These are phyloP conservation scores for Hericium erinaceus DNA, from an alignment of 768 basidiomycete genomes.

Conservation along the genomic window DNA sequence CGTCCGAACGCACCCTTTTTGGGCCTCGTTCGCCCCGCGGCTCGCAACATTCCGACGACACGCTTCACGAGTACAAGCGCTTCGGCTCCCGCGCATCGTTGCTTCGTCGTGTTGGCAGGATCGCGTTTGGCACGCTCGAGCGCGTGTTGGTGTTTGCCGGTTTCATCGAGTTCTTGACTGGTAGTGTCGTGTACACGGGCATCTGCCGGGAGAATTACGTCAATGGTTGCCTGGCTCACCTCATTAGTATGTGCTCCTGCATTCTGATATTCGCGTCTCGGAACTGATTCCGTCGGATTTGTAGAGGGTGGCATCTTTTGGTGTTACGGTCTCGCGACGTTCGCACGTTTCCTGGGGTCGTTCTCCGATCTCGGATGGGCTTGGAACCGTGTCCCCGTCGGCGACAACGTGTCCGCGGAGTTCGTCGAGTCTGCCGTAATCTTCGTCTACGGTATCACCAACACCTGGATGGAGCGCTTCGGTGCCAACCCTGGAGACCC, in stretches of 20 bases:
- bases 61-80: constrained; percentile 32
- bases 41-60: constrained; percentile 47
- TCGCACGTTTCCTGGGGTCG: constrained; percentile 90
- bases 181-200: constrained; percentile 78
- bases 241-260: constrained; percentile 62
- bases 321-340: constrained; percentile 80
- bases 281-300: constrained; percentile 4
- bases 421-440: constrained; percentile 75
- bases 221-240: constrained; percentile 82
- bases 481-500: constrained; percentile 75
- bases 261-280: background rate
- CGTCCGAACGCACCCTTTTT: constrained; percentile 48
- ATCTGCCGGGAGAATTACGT: constrained; percentile 71
- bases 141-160: constrained; percentile 62
- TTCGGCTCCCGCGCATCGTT: constrained; percentile 16
- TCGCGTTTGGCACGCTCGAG: constrained; percentile 46
- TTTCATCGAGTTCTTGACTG: constrained; percentile 54
- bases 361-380: constrained; percentile 88
- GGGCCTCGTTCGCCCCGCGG: constrained; percentile 31
- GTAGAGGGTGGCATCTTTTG: constrained; percentile 89
- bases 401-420: constrained; percentile 47
- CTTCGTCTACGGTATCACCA: constrained; percentile 81
- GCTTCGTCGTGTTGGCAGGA: constrained; percentile 34
- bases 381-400: constrained; percentile 67
- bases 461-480: constrained; percentile 97